phyloP scores from a whole-genome alignment of 192 early-diverging fungal species.

The Backusella liffmaniae region DNA sequence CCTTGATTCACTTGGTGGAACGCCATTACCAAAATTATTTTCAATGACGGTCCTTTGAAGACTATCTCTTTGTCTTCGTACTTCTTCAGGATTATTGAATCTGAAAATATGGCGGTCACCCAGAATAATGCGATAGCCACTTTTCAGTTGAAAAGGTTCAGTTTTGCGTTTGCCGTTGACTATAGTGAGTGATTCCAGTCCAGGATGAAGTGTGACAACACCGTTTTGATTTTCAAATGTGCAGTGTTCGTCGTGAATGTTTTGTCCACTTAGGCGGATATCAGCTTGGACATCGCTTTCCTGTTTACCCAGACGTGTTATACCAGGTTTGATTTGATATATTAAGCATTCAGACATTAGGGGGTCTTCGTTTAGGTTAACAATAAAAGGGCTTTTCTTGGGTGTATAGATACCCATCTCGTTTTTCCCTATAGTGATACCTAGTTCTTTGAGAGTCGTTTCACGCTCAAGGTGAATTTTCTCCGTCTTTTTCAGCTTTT shows the following conservation, averaged over 20 bases:
- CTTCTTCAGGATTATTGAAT: constrained; percentile 82
- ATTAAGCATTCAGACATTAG: constrained; percentile 76
- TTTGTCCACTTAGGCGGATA: constrained; percentile 49
- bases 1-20: constrained; percentile 21
- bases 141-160: constrained; percentile 52
- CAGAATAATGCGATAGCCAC: constrained; percentile 76
- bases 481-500: constrained; percentile 65
- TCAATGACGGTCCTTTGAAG: constrained; percentile 28
- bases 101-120: constrained; percentile 80
- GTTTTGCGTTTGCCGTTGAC: constrained; percentile 73
- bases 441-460: constrained; percentile 61
- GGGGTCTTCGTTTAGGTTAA: constrained; percentile 79
- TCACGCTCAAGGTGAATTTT: constrained; percentile 60
- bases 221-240: constrained; percentile 61
- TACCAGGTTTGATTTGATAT: constrained; percentile 66
- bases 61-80: constrained; percentile 56
- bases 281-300: constrained; percentile 31
- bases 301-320: constrained; percentile 53
- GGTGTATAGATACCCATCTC: constrained; percentile 63
- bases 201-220: constrained; percentile 59
- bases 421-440: constrained; percentile 58
- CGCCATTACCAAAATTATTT: background rate
- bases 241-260: constrained; percentile 58
- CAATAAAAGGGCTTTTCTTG: constrained; percentile 64
- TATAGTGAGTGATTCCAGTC: constrained; percentile 56